Conservation (phyloP, 2,329 filamentous ascomycete species). For the Phialophora tarda region DNA sequence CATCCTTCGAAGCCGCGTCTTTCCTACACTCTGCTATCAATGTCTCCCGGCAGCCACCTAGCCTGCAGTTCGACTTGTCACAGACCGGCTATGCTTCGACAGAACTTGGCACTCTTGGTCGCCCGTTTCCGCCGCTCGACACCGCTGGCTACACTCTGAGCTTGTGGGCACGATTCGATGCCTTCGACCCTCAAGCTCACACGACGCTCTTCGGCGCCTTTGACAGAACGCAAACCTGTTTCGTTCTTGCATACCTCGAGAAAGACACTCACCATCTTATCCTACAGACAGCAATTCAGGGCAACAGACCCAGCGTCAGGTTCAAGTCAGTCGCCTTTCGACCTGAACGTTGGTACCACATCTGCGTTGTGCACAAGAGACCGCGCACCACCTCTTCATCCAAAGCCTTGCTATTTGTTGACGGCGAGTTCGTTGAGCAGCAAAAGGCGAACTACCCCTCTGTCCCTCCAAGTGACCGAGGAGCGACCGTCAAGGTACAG, state of each 20-base stretch:
- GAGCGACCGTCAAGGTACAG: constrained; percentile 70
- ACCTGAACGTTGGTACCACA: constrained; percentile 86
- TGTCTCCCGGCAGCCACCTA: constrained; percentile 76
- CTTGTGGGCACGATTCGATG: constrained; percentile 86
- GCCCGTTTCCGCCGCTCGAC: constrained; percentile 79
- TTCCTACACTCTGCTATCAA: constrained; percentile 77
- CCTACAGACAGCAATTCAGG: constrained; percentile 89
- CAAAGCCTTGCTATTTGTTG: constrained; percentile 85
- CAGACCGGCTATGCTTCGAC: constrained; percentile 86
- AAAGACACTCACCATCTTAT: constrained; percentile 94
- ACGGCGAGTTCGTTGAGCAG: constrained; percentile 93
- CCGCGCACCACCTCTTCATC: constrained; percentile 76
- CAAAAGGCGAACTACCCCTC: constrained; percentile 86
- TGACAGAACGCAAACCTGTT: constrained; percentile 89
- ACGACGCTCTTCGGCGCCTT: constrained; percentile 97
- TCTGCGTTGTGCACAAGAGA: constrained; percentile 83
- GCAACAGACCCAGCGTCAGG: constrained; percentile 83
- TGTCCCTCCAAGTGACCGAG: constrained; percentile 67
- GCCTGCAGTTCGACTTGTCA: constrained; percentile 93
- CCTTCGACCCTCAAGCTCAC: constrained; percentile 81
- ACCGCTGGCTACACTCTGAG: constrained; percentile 86
- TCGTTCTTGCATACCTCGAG: constrained; percentile 90
- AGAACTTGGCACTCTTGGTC: constrained; percentile 84
- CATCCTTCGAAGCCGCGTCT: constrained; percentile 61
- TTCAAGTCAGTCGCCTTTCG: constrained; percentile 85